Evolutionary conservation across 2,329 filamentous ascomycete species (phyloP).

Genomic region (Cladophialophora chaetospira): DNA sequence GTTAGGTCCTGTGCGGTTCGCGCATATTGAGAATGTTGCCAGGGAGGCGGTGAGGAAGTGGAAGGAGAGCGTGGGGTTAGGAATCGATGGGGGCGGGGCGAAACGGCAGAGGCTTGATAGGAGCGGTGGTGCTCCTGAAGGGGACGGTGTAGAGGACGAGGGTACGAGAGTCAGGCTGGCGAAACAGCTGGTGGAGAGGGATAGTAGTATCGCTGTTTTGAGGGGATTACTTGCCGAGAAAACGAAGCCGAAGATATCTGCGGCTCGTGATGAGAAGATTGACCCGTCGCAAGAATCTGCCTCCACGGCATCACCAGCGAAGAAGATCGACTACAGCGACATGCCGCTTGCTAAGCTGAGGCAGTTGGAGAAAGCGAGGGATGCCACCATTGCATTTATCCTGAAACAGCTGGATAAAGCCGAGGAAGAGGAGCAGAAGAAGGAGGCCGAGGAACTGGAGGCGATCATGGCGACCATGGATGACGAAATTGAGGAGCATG

Average conservation of each 20-base stretch:
- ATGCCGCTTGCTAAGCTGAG: slow-evolving; percentile 43
- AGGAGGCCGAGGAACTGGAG: not conserved
- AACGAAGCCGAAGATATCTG: slow-evolving; percentile 28
- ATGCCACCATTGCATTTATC: slow-evolving; percentile 56
- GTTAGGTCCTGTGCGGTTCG: slow-evolving; percentile 56
- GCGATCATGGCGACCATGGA: not conserved
- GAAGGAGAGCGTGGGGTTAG: slow-evolving; percentile 29
- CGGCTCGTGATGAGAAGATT: not conserved
- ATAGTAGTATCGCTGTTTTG: slow-evolving; percentile 52
- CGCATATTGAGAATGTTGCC: slow-evolving; percentile 54
- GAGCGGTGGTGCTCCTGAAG: slow-evolving; percentile 26
- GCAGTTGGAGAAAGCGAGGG: slow-evolving; percentile 55
- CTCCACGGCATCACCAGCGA: slow-evolving; percentile 32
- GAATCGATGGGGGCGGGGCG: slow-evolving; percentile 33
- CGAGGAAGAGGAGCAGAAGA: slow-evolving; percentile 43
- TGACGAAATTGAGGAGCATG: not conserved
- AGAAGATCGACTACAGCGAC: slow-evolving; percentile 43
- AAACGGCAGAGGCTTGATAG: slow-evolving; percentile 37
- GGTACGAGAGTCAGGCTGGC: slow-evolving; percentile 40
- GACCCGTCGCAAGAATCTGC: not conserved
- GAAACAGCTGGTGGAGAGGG: slow-evolving; percentile 48
- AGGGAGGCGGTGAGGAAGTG: slow-evolving; percentile 51
- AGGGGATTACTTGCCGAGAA: slow-evolving; percentile 49
- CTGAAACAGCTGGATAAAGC: slow-evolving; percentile 56
- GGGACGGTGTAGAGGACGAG: slow-evolving; percentile 36